These are phyloP conservation scores for Bipolaris bicolor DNA, from an alignment of 2,329 filamentous ascomycete genomes.

Conservation along the genomic window DNA sequence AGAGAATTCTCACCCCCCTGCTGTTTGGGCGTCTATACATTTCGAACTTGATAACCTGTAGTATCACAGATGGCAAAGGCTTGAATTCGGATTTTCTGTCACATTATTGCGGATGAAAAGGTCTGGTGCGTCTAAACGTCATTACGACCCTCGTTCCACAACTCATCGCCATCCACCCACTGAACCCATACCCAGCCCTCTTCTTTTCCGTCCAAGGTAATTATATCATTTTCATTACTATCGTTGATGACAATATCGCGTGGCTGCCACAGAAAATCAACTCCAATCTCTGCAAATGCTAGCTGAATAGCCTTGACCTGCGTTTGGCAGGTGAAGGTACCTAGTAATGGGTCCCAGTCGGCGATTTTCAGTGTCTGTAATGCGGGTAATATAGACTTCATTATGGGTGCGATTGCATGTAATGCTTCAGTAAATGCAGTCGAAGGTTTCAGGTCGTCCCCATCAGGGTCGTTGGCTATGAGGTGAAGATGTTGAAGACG, in stretches of 20 bases:
- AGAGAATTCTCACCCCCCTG: neutral
- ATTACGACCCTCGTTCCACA: neutral
- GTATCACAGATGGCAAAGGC: too few relatives aligned
- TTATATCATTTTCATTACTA: neutral
- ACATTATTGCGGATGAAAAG: neutral
- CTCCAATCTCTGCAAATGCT: neutral
- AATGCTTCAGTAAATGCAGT: slow-evolving; percentile 3
- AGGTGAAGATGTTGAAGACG: slow-evolving; percentile 4
- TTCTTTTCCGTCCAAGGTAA: neutral
- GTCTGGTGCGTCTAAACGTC: neutral
- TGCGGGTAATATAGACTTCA: neutral
- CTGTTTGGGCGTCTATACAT: neutral
- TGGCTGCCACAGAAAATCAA: slow-evolving; percentile 1
- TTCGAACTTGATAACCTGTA: neutral
- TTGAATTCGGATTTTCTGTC: too few relatives aligned
- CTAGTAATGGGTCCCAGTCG: slow-evolving; percentile 7
- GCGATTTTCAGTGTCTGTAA: neutral
- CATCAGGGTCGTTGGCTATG: neutral
- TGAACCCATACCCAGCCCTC: slow-evolving; percentile 11
- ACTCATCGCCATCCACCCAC: neutral
- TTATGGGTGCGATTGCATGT: neutral
- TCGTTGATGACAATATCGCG: neutral
- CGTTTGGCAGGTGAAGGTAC: slow-evolving; percentile 11
- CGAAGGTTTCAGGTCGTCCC: neutral
- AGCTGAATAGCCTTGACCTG: neutral